Evolutionary conservation across 352 stramenopile genomes (phyloP).

Genomic region (Phytophthora palmivora): DNA sequence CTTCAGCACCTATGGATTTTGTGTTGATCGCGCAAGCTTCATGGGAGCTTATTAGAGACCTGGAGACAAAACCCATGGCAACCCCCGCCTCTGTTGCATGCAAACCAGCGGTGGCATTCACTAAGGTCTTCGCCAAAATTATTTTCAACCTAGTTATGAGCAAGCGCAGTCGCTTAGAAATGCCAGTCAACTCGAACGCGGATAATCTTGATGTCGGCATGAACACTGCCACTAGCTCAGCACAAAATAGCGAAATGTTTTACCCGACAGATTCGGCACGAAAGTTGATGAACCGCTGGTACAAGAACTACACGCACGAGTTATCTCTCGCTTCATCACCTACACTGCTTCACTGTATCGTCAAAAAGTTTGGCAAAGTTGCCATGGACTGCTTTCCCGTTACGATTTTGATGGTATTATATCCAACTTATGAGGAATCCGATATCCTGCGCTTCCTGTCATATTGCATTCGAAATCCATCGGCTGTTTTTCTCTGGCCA

Average conservation of each 20-base stretch:
- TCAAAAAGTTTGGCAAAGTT: conserved; percentile 56
- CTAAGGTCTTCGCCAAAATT: conserved; percentile 42
- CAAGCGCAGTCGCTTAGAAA: conserved; percentile 42
- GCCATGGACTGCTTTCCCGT: conserved; percentile 60
- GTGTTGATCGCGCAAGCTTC: conserved; percentile 58
- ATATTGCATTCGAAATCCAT: conserved; percentile 34
- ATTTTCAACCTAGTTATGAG: conserved; percentile 46
- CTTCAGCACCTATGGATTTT: conserved; percentile 46
- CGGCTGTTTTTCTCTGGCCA: conserved; percentile 50
- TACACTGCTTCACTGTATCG: conserved; percentile 57
- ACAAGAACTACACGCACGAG: conserved; percentile 60
- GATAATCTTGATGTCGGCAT: neutral
- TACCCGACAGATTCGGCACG: conserved; percentile 47
- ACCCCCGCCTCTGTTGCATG: neutral
- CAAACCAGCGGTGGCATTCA: conserved; percentile 18
- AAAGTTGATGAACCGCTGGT: conserved; percentile 71
- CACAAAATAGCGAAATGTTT: conserved; percentile 11
- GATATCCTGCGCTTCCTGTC: conserved; percentile 48
- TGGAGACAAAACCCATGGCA: conserved; percentile 31
- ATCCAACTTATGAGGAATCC: conserved; percentile 40
- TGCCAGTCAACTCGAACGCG: neutral
- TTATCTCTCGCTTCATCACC: conserved; percentile 50
- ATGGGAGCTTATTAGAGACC: conserved; percentile 63
- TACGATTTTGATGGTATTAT: conserved; percentile 65
- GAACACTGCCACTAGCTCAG: neutral